Evolutionary conservation across 2,329 filamentous ascomycete species (phyloP).

Genomic region (Ascochyta koolunga): DNA sequence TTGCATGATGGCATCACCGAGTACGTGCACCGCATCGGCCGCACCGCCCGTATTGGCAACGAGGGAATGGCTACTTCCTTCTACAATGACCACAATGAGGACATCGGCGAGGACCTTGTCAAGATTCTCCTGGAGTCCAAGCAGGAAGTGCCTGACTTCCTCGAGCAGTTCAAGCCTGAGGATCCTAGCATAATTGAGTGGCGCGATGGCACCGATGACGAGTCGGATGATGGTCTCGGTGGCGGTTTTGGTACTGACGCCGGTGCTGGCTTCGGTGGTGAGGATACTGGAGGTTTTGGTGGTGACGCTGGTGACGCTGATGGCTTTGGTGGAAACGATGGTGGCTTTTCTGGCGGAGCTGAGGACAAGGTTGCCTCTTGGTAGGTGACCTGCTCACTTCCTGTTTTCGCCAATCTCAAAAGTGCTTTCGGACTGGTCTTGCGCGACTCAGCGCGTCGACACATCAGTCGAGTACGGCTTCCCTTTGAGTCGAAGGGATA

Average conservation of each 20-base stretch:
- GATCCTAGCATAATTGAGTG: conserved; percentile 57
- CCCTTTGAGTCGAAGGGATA: background rate
- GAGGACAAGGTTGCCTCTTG: conserved; percentile 36
- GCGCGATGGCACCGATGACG: conserved; percentile 57
- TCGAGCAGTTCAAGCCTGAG: conserved; percentile 68
- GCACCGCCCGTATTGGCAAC: conserved; percentile 92
- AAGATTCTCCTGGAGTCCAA: conserved; percentile 81
- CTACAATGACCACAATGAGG: conserved; percentile 78
- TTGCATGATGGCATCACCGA: conserved; percentile 88
- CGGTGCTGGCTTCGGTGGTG: conserved; percentile 17
- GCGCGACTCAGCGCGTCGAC: background rate
- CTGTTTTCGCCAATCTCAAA: background rate
- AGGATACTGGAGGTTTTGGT: conserved; percentile 19
- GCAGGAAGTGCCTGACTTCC: conserved; percentile 82
- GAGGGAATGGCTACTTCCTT: conserved; percentile 86
- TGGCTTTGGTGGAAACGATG: conserved; percentile 12
- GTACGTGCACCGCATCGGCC: conserved; percentile 93
- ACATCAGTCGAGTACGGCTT: background rate
- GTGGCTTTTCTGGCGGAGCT: conserved; percentile 24
- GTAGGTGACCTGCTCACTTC: conserved; percentile 22
- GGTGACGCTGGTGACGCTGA: conserved; percentile 11
- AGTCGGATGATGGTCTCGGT: conserved; percentile 35
- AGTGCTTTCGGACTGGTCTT: background rate
- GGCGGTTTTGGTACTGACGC: conserved; percentile 21
- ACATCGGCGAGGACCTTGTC: conserved; percentile 74